Percentiles rank a stretch among this genome's conserved stretches.
Conservation (phyloP, 1,284 basidiomycete species). For the Uromyces viciae-fabae region DNA sequence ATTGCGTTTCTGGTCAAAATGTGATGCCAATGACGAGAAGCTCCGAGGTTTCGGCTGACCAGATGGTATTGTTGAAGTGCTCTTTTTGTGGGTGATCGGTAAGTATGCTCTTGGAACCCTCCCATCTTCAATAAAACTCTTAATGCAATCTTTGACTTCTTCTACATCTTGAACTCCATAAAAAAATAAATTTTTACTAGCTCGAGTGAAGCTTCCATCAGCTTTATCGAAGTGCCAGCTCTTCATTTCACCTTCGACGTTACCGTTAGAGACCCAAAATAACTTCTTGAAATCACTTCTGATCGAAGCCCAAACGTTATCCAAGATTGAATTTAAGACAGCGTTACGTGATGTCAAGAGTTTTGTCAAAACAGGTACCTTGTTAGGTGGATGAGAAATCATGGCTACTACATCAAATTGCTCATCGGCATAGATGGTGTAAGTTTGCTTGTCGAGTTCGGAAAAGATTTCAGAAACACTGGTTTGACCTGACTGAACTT, state of each 20-base stretch:
- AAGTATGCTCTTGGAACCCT: conserved; percentile 82
- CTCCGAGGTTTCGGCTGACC: conserved; percentile 60
- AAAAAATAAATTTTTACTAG: conserved; percentile 90
- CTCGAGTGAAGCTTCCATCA: conserved; percentile 93
- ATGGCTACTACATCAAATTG: conserved; percentile 92
- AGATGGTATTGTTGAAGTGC: conserved; percentile 58
- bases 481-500: conserved; percentile 75
- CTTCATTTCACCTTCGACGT: conserved; percentile 71
- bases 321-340: conserved; percentile 85
- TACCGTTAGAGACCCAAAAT: conserved; percentile 92
- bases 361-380: conserved; percentile 87
- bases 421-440: conserved; percentile 96
- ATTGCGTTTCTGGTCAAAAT: conserved; percentile 61
- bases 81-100: conserved; percentile 78
- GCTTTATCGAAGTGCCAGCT: conserved; percentile 99
- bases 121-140: conserved; percentile 75
- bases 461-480: conserved; percentile 85
- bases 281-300: conserved; percentile 89
- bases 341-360: conserved; percentile 83
- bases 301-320: conserved; percentile 95
- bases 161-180: conserved; percentile 87
- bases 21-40: conserved; percentile 55
- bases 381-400: conserved; percentile 82
- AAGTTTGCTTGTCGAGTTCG: conserved; percentile 66
- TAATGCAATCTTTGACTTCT: conserved; percentile 83